Evolutionary conservation across 306 rosid genomes (phyloP), one percentile per base, ranked within the genome.

Genomic region (Cyamopsis tetragonoloba): DNA sequence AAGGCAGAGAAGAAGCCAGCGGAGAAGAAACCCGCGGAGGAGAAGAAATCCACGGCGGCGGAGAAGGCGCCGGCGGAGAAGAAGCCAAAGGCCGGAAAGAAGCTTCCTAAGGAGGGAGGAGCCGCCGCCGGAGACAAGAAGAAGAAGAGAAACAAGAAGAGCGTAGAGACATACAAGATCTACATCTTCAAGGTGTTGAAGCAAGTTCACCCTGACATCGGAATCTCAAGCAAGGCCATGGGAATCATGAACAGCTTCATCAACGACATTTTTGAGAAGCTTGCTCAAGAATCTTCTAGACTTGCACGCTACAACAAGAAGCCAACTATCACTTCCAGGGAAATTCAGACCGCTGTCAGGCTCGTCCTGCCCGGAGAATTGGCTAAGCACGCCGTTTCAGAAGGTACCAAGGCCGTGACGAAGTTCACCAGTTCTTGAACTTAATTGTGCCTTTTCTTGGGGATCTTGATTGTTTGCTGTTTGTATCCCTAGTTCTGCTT

Each of bases 81-180:
- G 84, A 88, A 85, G 65, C 95, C 87, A 0, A 88, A 85, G 84
- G 91, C 91, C 2, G 95, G 95, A 0, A 88, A 88, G 87, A 88
- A 88, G 82, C 87, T 88, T 0, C 95, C 95, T 0, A 88, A 88
- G 73, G 91, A 85, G 1, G 91, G 75, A 1, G 91, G 76, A 0
- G 86, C 83, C 0, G n/a, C n/a, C n/a, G 81, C 73, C 17, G 84
- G 82, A 0, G 95, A 88, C 55, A 88, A 88, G 84, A 88, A 88
- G 86, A 87, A 82, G 83, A 88, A 88, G 91, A 79, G 87, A 0
- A 71, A 1, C 43, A 85, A 83, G 84, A 88, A 88, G 87, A 88
- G 85, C 68, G 70, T 81, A 0, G 95, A 85, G 44, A 88, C 95
- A 0, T 88, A 88, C 86, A 87, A 87, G 89, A 87, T 87, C 78